Evolutionary conservation across 176 grass and related monocot species (phyloP).

Genomic region (Elymus sibiricus): DNA sequence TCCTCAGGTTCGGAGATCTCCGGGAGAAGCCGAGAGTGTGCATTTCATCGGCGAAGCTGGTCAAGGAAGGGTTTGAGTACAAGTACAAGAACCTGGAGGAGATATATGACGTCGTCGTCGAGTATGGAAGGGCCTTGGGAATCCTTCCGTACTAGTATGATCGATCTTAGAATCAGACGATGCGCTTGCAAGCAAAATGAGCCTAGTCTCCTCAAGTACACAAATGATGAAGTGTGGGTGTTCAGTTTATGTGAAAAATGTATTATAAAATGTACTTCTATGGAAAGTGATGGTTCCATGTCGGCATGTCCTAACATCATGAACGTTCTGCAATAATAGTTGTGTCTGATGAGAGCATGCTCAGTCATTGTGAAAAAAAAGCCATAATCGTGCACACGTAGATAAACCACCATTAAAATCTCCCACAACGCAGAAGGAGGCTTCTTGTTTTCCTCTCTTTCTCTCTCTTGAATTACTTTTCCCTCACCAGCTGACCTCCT

Average conservation of each 20-base stretch:
- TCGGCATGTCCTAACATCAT: no score
- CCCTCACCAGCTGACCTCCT: no score
- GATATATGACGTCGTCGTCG: not conserved
- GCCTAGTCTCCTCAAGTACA: not conserved
- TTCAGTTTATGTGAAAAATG: not conserved
- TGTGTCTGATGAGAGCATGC: no score
- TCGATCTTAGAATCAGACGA: not conserved
- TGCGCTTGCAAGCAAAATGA: not conserved
- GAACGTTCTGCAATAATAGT: no score
- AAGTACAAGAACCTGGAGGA: not conserved
- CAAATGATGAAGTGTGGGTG: not conserved
- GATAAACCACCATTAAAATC: no score
- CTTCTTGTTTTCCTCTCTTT: no score
- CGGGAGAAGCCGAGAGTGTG: not conserved
- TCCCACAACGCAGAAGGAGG: no score
- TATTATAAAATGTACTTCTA: no score
- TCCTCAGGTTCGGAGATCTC: constrained; percentile 14
- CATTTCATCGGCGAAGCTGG: constrained; percentile 24
- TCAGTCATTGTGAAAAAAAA: no score
- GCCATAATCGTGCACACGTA: no score
- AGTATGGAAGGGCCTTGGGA: not conserved
- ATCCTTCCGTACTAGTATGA: not conserved
- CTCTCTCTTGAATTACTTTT: no score
- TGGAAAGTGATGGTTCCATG: no score
- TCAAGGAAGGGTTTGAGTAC: not conserved